Evolutionary conservation across 495 filamentous ascomycete species (phyloP).

Genomic region (Delitschia confertaspora): DNA sequence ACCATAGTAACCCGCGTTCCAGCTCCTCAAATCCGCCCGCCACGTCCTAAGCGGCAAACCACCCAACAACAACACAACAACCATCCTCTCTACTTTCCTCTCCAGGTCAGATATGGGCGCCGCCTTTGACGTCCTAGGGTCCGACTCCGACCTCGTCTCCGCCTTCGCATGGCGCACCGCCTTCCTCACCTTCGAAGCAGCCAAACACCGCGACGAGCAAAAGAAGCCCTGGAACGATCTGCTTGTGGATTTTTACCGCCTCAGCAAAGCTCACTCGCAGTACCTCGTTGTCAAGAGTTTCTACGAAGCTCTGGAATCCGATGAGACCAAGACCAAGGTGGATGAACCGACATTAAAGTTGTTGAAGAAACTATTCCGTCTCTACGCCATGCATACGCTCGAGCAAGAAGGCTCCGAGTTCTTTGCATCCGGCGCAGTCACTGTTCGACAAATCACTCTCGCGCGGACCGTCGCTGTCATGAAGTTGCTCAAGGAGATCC

Average conservation of each 20-base stretch:
- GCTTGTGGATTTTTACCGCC: constrained; percentile 64
- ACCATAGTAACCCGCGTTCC: constrained; percentile 7
- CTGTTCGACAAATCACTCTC: constrained; percentile 55
- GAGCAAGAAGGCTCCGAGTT: constrained; percentile 59
- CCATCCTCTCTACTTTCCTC: constrained; percentile 51
- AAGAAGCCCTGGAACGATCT: constrained; percentile 63
- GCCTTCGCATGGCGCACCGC: constrained; percentile 65
- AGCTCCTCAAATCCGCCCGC: constrained; percentile 54
- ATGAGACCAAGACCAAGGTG: constrained; percentile 33
- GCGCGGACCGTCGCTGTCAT: constrained; percentile 52
- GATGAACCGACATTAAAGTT: constrained; percentile 44
- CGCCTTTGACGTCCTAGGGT: constrained; percentile 56
- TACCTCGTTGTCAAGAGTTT: constrained; percentile 65
- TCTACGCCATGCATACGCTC: constrained; percentile 56
- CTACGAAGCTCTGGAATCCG: constrained; percentile 50
- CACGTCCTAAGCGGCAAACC: constrained; percentile 49
- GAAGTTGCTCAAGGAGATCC: constrained; percentile 55
- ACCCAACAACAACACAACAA: constrained; percentile 48
- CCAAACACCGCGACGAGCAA: constrained; percentile 61
- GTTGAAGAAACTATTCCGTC: constrained; percentile 55
- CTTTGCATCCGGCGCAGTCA: constrained; percentile 53
- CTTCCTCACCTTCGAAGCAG: constrained; percentile 60
- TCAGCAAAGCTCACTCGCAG: constrained; percentile 59
- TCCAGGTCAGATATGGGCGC: constrained; percentile 54
- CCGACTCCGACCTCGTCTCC: constrained; percentile 53